Evolutionary conservation across 192 early-diverging fungal genomes (phyloP).

Genomic region (Cladochytrium replicatum): DNA sequence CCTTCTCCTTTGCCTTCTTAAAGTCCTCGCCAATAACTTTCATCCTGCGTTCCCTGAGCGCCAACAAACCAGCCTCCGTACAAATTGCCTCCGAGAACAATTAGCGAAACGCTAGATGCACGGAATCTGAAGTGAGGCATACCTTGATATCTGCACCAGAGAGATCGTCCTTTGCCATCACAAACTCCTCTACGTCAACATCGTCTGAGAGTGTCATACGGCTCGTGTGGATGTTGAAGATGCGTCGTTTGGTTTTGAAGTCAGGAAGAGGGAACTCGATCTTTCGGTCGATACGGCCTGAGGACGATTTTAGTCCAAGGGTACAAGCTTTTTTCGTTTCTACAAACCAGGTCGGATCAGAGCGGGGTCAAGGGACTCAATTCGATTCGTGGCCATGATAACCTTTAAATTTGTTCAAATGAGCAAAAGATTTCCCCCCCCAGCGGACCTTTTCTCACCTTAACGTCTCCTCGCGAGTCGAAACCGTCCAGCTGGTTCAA

Average conservation of each 20-base stretch:
- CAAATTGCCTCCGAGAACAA: slow-evolving; percentile 68
- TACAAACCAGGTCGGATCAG: slow-evolving; percentile 75
- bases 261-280: slow-evolving; percentile 99
- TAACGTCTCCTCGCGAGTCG: slow-evolving; percentile 91
- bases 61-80: slow-evolving; percentile 96
- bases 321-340: not conserved
- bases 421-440: not conserved
- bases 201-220: slow-evolving; percentile 93
- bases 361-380: slow-evolving; percentile 92
- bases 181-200: slow-evolving; percentile 97
- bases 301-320: not conserved
- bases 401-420: slow-evolving; percentile 38
- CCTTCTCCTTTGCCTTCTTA: slow-evolving; percentile 97
- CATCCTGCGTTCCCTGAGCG: slow-evolving; percentile 96
- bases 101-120: not conserved
- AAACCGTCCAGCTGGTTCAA: slow-evolving; percentile 98
- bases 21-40: slow-evolving; percentile 96
- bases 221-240: slow-evolving; percentile 91
- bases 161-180: slow-evolving; percentile 98
- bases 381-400: slow-evolving; percentile 98
- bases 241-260: slow-evolving; percentile 93
- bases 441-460: slow-evolving; percentile 37
- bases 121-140: not conserved
- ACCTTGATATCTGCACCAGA: slow-evolving; percentile 97
- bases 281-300: slow-evolving; percentile 93